Evolutionary conservation across 257 asterid species (phyloP).

Genomic region (Plantago major): DNA sequence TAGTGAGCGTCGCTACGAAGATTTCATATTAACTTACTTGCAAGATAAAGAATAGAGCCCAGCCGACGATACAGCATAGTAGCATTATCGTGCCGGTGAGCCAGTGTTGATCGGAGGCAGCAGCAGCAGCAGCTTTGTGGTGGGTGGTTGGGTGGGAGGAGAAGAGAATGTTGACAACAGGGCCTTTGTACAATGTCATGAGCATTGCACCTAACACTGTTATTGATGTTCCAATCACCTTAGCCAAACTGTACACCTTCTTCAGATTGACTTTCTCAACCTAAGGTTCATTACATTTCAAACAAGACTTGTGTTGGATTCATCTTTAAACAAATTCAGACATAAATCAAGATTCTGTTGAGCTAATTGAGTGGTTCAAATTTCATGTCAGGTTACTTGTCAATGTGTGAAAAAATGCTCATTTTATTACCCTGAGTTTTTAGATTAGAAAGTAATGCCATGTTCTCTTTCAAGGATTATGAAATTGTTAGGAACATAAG

Average conservation of each 20-base stretch:
- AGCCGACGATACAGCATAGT: constrained; percentile 63
- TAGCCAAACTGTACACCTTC: constrained; percentile 46
- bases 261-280: constrained; percentile 56
- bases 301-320: background rate
- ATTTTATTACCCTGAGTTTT: no score
- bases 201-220: constrained; percentile 72
- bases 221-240: constrained; percentile 62
- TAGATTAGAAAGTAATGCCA: no score
- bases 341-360: background rate
- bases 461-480: no score
- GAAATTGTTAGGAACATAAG: no score
- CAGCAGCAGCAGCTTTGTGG: constrained; percentile 23
- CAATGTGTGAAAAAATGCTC: no score
- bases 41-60: constrained; percentile 83
- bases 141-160: constrained; percentile 31
- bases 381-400: no score
- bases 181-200: constrained; percentile 82
- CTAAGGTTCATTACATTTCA: constrained; percentile 21
- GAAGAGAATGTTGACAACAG: constrained; percentile 46
- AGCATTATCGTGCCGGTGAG: constrained; percentile 60
- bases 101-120: constrained; percentile 56
- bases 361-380: no score
- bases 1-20: no score
- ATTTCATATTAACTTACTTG: constrained; percentile 42
- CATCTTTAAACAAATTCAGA: no score